phyloP scores from a whole-genome alignment of 2,329 filamentous ascomycete genomes.

The Didymella sp. region DNA sequence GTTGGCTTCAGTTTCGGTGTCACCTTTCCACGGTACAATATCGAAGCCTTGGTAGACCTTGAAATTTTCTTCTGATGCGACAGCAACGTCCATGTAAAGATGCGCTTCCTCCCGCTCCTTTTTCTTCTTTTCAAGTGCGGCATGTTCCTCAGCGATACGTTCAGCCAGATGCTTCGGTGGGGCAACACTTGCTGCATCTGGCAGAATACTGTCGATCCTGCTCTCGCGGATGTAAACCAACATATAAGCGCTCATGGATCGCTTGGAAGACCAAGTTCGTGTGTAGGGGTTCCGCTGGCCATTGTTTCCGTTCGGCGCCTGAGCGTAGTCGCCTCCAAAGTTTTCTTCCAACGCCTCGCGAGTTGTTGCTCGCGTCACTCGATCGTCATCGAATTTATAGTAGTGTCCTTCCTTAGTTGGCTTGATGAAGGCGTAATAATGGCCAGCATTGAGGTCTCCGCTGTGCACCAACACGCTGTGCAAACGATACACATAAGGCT shows the following conservation, averaged over 20 bases:
- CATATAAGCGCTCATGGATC: constrained; percentile 94
- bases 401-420: constrained; percentile 89
- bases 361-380: constrained; percentile 91
- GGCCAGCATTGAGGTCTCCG: constrained; percentile 93
- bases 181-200: constrained; percentile 76
- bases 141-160: constrained; percentile 82
- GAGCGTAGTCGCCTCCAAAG: constrained; percentile 85
- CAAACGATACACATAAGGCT: constrained; percentile 89
- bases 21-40: constrained; percentile 66
- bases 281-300: constrained; percentile 70
- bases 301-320: constrained; percentile 60
- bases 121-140: constrained; percentile 73
- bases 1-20: constrained; percentile 66
- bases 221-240: constrained; percentile 94
- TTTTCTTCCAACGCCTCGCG: constrained; percentile 96
- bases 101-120: constrained; percentile 95
- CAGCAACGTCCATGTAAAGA: constrained; percentile 83
- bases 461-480: constrained; percentile 97
- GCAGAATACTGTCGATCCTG: constrained; percentile 80
- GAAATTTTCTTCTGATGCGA: constrained; percentile 84
- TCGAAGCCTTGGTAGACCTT: constrained; percentile 83
- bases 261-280: constrained; percentile 68
- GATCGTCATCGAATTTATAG: constrained; percentile 97
- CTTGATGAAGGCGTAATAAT: constrained; percentile 98
- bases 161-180: constrained; percentile 81